Percentiles rank a stretch among this genome's conserved stretches.
Conservation (phyloP, 2,329 filamentous ascomycete genomes). For the Sphaerostilbella broomeana region DNA sequence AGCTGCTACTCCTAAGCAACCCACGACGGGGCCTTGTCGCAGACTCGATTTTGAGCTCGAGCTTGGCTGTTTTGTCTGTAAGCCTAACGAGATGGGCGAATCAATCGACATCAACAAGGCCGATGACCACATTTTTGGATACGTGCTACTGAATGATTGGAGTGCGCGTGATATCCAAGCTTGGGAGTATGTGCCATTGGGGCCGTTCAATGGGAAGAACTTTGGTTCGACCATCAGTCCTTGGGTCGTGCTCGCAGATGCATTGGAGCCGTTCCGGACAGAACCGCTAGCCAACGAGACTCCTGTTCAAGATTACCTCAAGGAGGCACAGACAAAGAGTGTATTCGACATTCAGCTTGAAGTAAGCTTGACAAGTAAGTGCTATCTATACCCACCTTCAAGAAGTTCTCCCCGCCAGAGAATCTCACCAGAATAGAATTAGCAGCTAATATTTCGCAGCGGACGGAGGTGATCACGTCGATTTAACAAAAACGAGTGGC, state of each 20-base stretch:
- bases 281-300: slow-evolving; percentile 28
- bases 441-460: slow-evolving; percentile 21
- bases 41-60: slow-evolving; percentile 73
- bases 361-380: slow-evolving; percentile 34
- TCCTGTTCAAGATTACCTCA: slow-evolving; percentile 39
- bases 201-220: slow-evolving; percentile 57
- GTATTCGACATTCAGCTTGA: slow-evolving; percentile 33
- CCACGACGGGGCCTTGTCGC: slow-evolving; percentile 52
- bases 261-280: slow-evolving; percentile 33
- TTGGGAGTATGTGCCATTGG: slow-evolving; percentile 55
- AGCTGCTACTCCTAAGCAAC: slow-evolving; percentile 46
- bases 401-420: no score
- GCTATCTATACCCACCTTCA: no score
- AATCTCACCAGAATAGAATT: no score
- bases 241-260: slow-evolving; percentile 57
- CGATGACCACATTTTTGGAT: slow-evolving; percentile 64
- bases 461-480: slow-evolving; percentile 24
- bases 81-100: slow-evolving; percentile 58
- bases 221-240: slow-evolving; percentile 54
- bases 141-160: slow-evolving; percentile 61
- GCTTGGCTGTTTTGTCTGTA: slow-evolving; percentile 67
- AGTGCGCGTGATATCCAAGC: slow-evolving; percentile 55
- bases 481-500: slow-evolving; percentile 30
- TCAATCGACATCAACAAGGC: slow-evolving; percentile 61
- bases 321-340: slow-evolving; percentile 42